Base-by-base conservation (phyloP, 2,329 filamentous ascomycete genomes). In the Colletotrichum neosansevieriae region DNA sequence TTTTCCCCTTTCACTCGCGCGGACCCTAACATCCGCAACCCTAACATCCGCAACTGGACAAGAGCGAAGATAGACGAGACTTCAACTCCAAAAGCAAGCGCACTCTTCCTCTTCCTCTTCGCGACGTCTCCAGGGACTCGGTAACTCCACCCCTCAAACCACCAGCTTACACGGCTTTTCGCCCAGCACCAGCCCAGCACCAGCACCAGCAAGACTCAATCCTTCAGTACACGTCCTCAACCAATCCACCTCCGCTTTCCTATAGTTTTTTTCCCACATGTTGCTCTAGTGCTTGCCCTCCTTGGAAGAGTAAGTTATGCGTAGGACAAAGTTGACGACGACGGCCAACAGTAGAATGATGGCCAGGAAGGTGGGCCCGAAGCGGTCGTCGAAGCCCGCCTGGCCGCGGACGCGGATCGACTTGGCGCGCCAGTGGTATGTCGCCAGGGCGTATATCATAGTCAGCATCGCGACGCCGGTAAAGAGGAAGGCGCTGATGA, bases 401-500 rank as follows among this genome's bases (percentile, higher is more conserved):
- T 98, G 94, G 9, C 96, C 96, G 72, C 95, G 88, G 81, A 93
- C 88, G 66, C 96, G 85, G 77, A 99, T 99, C 72, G 92, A 97
- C 80, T 93, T 94, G 29, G 96, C 96, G 71, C 96, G 87, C 96
- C 96, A 99, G 79, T 99, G 96, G 82, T 98, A 99, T 36, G 95
- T 98, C 70, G 94, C 87, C 11, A 99, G 85, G 6, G 96, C 96
- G 79, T 99, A 99, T 47, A 97, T 83, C 94, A 99, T 98, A 50
- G 94, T 93, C 60, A 92, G 88, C 89, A 99, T 95, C 71, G 95
- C 94, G 63, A 99, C 95, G 73, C 94, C 84, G 1, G 96, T 98
- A 84, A 99, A 99, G 60, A 98, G 86, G 60, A 93, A 94, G 63
- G 96, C 94, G 70, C 92, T 95, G 81, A 98, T 97, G 79, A 96